These are phyloP conservation scores for Aspergillus ibericus DNA, from an alignment of 2,329 filamentous ascomycete species.

Conservation along the genomic window DNA sequence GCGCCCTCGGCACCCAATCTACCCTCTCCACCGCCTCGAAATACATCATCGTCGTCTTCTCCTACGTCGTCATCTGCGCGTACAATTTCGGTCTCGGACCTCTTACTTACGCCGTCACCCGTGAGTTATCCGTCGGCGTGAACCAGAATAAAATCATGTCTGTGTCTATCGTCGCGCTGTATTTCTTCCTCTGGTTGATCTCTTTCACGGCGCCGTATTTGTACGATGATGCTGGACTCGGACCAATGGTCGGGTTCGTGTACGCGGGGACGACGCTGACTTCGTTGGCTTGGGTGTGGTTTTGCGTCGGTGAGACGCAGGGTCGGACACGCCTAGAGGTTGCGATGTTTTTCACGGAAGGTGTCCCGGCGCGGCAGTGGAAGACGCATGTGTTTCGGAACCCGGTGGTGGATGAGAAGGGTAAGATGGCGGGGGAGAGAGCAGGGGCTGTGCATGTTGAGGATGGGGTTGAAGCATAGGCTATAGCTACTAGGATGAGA, in stretches of 20 bases:
- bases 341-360: conserved; percentile 41
- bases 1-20: conserved; percentile 40
- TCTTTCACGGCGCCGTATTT: conserved; percentile 38
- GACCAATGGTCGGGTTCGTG: conserved; percentile 37
- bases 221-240: conserved; percentile 34
- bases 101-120: conserved; percentile 45
- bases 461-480: neutral
- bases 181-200: conserved; percentile 32
- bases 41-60: conserved; percentile 42
- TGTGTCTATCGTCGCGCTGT: conserved; percentile 47
- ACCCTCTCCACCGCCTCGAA: conserved; percentile 15
- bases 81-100: conserved; percentile 51
- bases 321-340: conserved; percentile 40
- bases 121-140: conserved; percentile 50
- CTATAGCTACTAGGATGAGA: no score
- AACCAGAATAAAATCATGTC: conserved; percentile 52
- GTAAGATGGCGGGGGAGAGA: neutral
- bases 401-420: conserved; percentile 8
- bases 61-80: conserved; percentile 45
- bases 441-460: conserved; percentile 18
- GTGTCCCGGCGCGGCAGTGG: conserved; percentile 37
- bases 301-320: conserved; percentile 44
- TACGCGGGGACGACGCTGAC: conserved; percentile 33
- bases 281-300: conserved; percentile 35
- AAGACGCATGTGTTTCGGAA: conserved; percentile 22